Evolutionary conservation across 306 rosid species (phyloP), one percentile per base, ranked within the genome.

Genomic region (Corylus heterophylla): DNA sequence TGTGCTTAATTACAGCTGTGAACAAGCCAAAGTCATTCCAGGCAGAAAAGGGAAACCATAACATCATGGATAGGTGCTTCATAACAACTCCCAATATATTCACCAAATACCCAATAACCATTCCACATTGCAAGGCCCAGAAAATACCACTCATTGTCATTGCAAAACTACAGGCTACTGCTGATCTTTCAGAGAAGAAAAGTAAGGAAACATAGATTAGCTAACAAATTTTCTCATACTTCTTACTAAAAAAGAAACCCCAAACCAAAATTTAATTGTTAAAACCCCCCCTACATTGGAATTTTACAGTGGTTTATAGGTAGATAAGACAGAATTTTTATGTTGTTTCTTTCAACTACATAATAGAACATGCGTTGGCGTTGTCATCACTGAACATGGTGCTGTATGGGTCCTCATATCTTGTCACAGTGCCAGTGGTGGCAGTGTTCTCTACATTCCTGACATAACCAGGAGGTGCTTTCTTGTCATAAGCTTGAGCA

Each of bases 381-480:
- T 95, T 95, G 71, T 95, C 99, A 88, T 95, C 99, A 79, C 99
- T 95, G 83, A 95, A 95, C 90, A 95, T 89, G 87, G 79, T 85
- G 79, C 73, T 82, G 81, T 95, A 95, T 71, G 98, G 98, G 79
- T 95, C 97, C 70, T 90, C 98, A 82, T 93, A 84, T 88, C 79
- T 88, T 73, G 90, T 71, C 63, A 89, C 74, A 14, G 89, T 85
- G 80, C 80, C 96, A 42, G 75, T 81, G 37, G 84, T 59, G 72
- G 85, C 83, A 69, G 86, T 71, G 83, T 51, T 80, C 76, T 95
- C 97, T 81, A 85, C 89, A 37, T 85, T 91, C 80, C 98, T 88
- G 72, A 95, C 99, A 86, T 89, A 85, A 55, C 99, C 99, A 73
- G 99, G 90, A 84, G 99, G 99, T 77, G 99, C 99, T 76, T 54